phyloP scores from a whole-genome alignment of 257 asterid species.

The Cruciata laevipes region DNA sequence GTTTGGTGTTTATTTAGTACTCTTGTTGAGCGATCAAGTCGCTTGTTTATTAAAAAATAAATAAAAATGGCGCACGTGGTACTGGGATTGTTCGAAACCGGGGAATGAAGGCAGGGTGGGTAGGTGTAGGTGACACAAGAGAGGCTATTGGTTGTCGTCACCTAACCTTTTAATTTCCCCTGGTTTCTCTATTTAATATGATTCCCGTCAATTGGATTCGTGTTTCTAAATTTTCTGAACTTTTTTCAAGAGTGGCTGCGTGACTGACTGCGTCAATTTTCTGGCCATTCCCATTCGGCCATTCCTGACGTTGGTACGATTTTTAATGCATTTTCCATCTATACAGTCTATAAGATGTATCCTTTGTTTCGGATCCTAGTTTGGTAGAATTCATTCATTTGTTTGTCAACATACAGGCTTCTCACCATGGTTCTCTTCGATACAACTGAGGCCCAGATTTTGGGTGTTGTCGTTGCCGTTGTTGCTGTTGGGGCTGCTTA shows the following conservation, averaged over 20 bases:
- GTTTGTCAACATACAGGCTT: slow-evolving; percentile 18
- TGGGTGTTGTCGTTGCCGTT: slow-evolving; percentile 51
- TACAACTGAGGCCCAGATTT: slow-evolving; percentile 59
- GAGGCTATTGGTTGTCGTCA: background rate
- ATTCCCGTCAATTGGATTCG: background rate
- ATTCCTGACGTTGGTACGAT: slow-evolving; percentile 5
- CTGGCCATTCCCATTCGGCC: slow-evolving; percentile 5
- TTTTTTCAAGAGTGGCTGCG: background rate
- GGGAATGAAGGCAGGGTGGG: background rate
- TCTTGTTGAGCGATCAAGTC: too few relatives aligned
- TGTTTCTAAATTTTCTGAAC: background rate
- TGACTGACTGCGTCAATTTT: background rate
- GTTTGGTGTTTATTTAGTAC: too few relatives aligned
- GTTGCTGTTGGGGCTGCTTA: slow-evolving; percentile 59
- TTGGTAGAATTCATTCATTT: background rate
- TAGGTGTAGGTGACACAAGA: background rate
- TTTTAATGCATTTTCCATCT: background rate
- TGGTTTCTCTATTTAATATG: background rate
- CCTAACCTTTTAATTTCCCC: background rate
- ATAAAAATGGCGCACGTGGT: slow-evolving; percentile 16
- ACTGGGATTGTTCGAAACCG: background rate
- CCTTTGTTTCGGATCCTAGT: background rate
- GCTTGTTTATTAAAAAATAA: background rate
- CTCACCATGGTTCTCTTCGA: slow-evolving; percentile 63
- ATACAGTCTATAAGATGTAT: background rate